phyloP scores from a whole-genome alignment of 345 rosid species.

The Combretum micranthum region DNA sequence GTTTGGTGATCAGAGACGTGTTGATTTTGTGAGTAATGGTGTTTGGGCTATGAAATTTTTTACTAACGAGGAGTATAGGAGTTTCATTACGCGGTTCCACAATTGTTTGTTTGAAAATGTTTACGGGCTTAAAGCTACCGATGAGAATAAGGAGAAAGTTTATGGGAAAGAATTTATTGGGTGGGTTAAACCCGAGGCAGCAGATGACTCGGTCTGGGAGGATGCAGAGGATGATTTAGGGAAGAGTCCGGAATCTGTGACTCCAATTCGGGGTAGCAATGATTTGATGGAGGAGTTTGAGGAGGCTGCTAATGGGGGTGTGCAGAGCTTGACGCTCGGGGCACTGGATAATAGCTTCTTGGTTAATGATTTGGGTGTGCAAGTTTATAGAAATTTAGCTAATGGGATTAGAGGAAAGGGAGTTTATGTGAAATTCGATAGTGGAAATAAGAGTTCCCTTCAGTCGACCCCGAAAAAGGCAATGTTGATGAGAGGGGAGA shows the following conservation, averaged over 20 bases:
- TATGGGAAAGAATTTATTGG: constrained; percentile 88
- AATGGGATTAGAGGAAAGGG: constrained; percentile 86
- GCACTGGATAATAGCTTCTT: constrained; percentile 87
- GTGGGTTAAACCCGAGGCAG: constrained; percentile 82
- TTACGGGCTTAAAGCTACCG: constrained; percentile 52
- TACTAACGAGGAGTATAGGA: constrained; percentile 57
- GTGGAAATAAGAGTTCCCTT: constrained; percentile 23
- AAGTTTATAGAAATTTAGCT: constrained; percentile 63
- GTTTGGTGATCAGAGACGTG: constrained; percentile 77
- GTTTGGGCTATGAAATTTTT: constrained; percentile 92
- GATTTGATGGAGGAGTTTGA: constrained; percentile 78
- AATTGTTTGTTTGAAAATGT: constrained; percentile 84
- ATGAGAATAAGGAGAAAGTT: constrained; percentile 61
- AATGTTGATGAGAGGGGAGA: constrained; percentile 88
- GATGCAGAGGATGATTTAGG: constrained; percentile 51
- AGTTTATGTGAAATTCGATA: constrained; percentile 49
- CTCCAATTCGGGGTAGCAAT: constrained; percentile 22
- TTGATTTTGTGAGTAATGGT: constrained; percentile 64
- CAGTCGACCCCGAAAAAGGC: constrained; percentile 69
- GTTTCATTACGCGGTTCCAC: constrained; percentile 58
- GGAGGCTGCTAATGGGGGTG: constrained; percentile 84
- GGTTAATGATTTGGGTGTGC: constrained; percentile 83
- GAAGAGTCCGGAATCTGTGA: constrained; percentile 15
- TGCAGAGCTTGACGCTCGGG: constrained; percentile 83
- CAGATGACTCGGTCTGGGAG: constrained; percentile 95